Conservation (phyloP, 768 basidiomycete species). For the Mycena belliarum region DNA sequence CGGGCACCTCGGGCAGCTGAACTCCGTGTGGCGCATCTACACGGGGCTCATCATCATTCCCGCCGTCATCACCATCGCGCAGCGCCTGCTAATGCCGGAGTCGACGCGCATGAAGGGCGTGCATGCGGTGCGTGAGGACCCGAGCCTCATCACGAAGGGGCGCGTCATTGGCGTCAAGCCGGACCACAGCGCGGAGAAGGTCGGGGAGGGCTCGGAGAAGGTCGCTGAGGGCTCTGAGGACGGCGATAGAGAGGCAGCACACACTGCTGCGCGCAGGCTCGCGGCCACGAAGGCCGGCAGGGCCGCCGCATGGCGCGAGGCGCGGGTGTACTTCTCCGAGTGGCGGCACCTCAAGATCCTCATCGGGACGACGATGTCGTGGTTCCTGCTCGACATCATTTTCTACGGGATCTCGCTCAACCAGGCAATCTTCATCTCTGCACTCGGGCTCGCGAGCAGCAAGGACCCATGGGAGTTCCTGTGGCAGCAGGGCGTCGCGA, state of each 20-base stretch:
- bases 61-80: slow-evolving; percentile 14
- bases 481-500: slow-evolving; percentile 20
- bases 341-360: slow-evolving; percentile 20
- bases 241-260: not conserved
- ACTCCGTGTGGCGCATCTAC: slow-evolving; percentile 19
- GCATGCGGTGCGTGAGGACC: slow-evolving; percentile 11
- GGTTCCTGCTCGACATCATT: slow-evolving; percentile 15
- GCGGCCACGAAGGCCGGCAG: slow-evolving; percentile 7
- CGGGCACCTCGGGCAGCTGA: slow-evolving; percentile 13
- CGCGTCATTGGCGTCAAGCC: slow-evolving; percentile 4
- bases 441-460: slow-evolving; percentile 14
- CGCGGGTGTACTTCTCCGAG: slow-evolving; percentile 20
- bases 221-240: not conserved
- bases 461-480: slow-evolving; percentile 20
- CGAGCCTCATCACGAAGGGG: slow-evolving; percentile 8
- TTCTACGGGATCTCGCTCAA: slow-evolving; percentile 19
- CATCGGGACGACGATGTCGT: slow-evolving; percentile 14
- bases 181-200: not conserved
- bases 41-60: slow-evolving; percentile 16
- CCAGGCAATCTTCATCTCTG: slow-evolving; percentile 19
- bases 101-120: slow-evolving; percentile 16
- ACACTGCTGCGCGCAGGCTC: not conserved
- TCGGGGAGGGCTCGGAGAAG: not conserved
- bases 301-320: slow-evolving; percentile 18
- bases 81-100: slow-evolving; percentile 13